Evolutionary conservation across 1,284 basidiomycete genomes (phyloP).

Genomic region (Schizophyllum commune): DNA sequence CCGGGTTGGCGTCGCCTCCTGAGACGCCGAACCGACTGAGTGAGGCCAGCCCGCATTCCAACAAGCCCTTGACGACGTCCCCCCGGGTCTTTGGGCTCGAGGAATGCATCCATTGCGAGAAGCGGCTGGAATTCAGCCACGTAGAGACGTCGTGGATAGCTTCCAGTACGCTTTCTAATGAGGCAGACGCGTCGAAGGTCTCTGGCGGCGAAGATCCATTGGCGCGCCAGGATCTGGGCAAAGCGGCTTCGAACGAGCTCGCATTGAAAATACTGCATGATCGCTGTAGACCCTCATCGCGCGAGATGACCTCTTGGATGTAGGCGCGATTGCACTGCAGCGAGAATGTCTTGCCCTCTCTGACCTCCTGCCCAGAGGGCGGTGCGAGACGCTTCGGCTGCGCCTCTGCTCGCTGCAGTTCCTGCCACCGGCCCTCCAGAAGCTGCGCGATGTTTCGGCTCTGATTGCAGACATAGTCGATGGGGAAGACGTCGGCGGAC

Average conservation of each 20-base stretch:
- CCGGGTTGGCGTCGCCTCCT: slow-evolving; percentile 22
- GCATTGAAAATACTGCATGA: not conserved
- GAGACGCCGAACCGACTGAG: not conserved
- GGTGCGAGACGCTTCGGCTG: not conserved
- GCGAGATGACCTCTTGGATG: not conserved
- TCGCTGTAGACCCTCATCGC: not conserved
- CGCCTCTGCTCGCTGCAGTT: not conserved
- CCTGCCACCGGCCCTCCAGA: not conserved
- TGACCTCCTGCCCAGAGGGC: not conserved
- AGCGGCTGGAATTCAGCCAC: not conserved
- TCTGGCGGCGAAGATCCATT: not conserved
- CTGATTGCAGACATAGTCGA: not conserved
- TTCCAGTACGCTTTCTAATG: not conserved
- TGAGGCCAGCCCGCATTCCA: not conserved
- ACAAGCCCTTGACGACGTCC: not conserved
- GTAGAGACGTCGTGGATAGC: not conserved
- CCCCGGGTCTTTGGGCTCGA: not conserved
- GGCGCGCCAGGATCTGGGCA: not conserved
- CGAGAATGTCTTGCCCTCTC: not conserved
- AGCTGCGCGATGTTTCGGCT: not conserved
- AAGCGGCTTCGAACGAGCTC: not conserved
- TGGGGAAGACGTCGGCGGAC: not conserved
- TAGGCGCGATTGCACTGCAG: not conserved
- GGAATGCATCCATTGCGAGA: not conserved
- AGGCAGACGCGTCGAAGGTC: not conserved